Evolutionary conservation across 2,329 filamentous ascomycete genomes (phyloP).

Genomic region (Paecilomyces sp.): DNA sequence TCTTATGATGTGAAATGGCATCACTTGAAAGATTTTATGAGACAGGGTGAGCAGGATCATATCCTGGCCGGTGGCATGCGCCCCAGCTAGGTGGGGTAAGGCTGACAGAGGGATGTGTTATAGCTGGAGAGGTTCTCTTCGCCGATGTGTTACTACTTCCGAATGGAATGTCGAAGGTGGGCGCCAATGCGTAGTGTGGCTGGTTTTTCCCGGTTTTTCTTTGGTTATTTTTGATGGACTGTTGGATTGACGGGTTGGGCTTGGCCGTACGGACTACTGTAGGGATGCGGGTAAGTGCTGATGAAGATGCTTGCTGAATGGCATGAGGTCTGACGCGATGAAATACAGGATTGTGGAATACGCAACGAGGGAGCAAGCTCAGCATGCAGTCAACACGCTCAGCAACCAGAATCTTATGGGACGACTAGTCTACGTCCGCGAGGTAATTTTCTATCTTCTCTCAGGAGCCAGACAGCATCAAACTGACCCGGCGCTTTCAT

Average conservation of each 20-base stretch:
- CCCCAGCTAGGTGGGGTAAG: slow-evolving; percentile 10
- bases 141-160: slow-evolving; percentile 99
- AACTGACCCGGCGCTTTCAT: neutral
- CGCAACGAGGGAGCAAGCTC: slow-evolving; percentile 97
- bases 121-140: slow-evolving; percentile 98
- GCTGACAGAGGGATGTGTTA: slow-evolving; percentile 24
- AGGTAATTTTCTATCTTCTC: slow-evolving; percentile 50
- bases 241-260: slow-evolving; percentile 99
- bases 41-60: slow-evolving; percentile 69
- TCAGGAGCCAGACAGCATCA: neutral
- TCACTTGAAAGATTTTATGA: slow-evolving; percentile 99
- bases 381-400: slow-evolving; percentile 92
- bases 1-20: slow-evolving; percentile 99
- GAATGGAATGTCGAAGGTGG: slow-evolving; percentile 99
- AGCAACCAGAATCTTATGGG: slow-evolving; percentile 99
- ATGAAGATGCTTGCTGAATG: slow-evolving; percentile 20
- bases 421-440: slow-evolving; percentile 94
- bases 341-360: slow-evolving; percentile 94
- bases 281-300: slow-evolving; percentile 95
- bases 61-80: slow-evolving; percentile 11
- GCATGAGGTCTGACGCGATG: neutral
- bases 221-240: slow-evolving; percentile 65
- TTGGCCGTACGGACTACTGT: slow-evolving; percentile 77
- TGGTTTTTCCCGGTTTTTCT: slow-evolving; percentile 58
- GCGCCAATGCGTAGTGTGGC: slow-evolving; percentile 84